Base-by-base conservation (phyloP, 2,329 filamentous ascomycete genomes). In the Sporothrix variecibatus region DNA sequence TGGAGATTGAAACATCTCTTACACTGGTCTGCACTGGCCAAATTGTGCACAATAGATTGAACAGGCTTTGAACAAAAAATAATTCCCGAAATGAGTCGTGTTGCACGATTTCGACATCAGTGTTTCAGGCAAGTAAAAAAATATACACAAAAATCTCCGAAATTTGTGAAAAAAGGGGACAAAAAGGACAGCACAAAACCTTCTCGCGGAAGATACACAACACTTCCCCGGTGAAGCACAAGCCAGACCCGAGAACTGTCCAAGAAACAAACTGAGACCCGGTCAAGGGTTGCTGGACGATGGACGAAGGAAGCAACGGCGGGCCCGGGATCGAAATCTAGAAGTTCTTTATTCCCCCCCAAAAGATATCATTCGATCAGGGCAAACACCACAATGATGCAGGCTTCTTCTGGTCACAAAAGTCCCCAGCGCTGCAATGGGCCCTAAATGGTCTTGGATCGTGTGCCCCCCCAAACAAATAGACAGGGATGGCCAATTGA, bases 51-150 rank as follows among this genome's bases (percentile, higher is more conserved):
- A n/a, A n/a, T n/a, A n/a, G n/a, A n/a, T 49, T 49, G 46, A 15
- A 49, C 46, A 17, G 46, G 46, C 11, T 34, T 2, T 23, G 51
- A 23, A 67, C 9, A 17, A 67, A 17, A 67, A 15, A 17, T 26
- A 67, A 9, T 53, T 6, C 23, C 65, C 65, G 65, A 69, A 69
- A 69, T 69, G 65, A 69, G 46, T 34, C 46, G 43, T 69, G 65
- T 69, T 69, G 43, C 65, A 69, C 65, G 46, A 69, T 67, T 7
- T 53, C 43, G 40, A 69, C 43, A n/a, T 69, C 5, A 23, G 65
- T 53, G 65, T 69, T 69, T 69, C 65, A 69, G 3, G 23, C 46
- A n/a, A 51, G 17, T 6, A n/a, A n/a, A 51, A n/a, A 51, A 15
- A 53, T 26, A 38, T 34, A 1, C 15, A 60, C 28, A 60, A 60